Base-by-base conservation (phyloP, 1,139 yeast genomes). In the Zygosaccharomyces sapae region DNA sequence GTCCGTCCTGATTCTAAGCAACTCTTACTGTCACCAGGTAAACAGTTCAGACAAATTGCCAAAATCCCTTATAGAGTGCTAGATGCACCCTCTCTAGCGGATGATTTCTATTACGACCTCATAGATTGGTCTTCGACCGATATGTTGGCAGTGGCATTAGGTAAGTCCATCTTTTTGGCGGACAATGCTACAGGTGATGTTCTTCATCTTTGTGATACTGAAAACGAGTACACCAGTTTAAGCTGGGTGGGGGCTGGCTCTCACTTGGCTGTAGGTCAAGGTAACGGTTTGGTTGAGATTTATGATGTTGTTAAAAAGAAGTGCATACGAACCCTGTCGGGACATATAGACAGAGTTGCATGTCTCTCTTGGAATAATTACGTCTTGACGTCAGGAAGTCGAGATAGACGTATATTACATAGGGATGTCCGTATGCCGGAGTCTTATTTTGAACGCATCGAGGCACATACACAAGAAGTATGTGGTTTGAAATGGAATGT, bases 61-160 rank as follows among this genome's bases (percentile, higher is more conserved):
- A 87, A 86, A 61, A 88, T 89, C 0, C 98, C 98, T 0, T 89
- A 86, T 62, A 75, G 96, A 50, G 97, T 92, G 3, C 75, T 92
- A 39, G 98, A 92, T 69, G 99, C 99, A 0, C 99, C 98, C 0
- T 96, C 89, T 50, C 72, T 94, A 33, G 86, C 89, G 7, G 98
- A 94, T 65, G 97, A 92, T 66, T 92, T 90, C 63, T 92, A 92
- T 63, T 74, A 89, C 38, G 94, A 92, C 62, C 72, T 92, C 50
- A 86, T 92, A 1, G 97, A 92, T 65, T 92, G 99, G 99, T 96
- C 97, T 0, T 80, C 87, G 31, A 89, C 84, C 53, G 95, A 90
- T 65, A 71, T 86, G 24, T 70, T 92, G 33, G 96, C 95, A 0
- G 98, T 92, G 6, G 97, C 97, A 0, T 72, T 92, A 39, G 95